A percentile compares a stretch with the other conserved stretches of the same genome.
phyloP scores from a whole-genome alignment of 495 filamentous ascomycete species.

The Parmelia sp. region DNA sequence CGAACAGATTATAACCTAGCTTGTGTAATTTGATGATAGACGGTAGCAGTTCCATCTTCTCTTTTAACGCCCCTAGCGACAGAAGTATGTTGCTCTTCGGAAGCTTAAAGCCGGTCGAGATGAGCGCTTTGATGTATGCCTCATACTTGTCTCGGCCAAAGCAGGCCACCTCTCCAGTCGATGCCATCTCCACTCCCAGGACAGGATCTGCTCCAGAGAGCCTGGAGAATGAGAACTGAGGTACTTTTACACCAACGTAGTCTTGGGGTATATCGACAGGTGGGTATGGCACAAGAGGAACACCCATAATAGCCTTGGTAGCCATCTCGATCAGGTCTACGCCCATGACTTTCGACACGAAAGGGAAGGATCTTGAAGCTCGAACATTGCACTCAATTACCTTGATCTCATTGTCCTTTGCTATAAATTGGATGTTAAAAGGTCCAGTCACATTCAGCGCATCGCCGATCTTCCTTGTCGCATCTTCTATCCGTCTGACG shows the following conservation, averaged over 20 bases:
- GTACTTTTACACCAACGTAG: conserved; percentile 95
- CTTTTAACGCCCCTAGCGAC: conserved; percentile 94
- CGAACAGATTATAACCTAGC: conserved; percentile 89
- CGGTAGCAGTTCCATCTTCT: conserved; percentile 94
- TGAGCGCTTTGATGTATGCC: conserved; percentile 89
- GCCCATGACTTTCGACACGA: conserved; percentile 98
- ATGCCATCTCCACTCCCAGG: conserved; percentile 97
- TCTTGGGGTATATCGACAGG: conserved; percentile 63
- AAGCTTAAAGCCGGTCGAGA: conserved; percentile 94
- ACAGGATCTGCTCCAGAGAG: conserved; percentile 95
- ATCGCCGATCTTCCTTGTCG: conserved; percentile 88
- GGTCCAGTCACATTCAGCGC: conserved; percentile 95
- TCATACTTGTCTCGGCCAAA: conserved; percentile 96
- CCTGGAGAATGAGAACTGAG: conserved; percentile 97
- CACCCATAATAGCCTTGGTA: conserved; percentile 89
- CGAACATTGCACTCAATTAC: conserved; percentile 99
- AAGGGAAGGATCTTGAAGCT: conserved; percentile 93
- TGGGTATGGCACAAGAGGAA: conserved; percentile 78
- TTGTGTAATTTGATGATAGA: conserved; percentile 82
- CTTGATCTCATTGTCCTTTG: conserved; percentile 99
- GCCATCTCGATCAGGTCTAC: conserved; percentile 98
- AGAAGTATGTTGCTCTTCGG: conserved; percentile 91
- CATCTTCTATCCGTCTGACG: conserved; percentile 84
- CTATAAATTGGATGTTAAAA: conserved; percentile 99
- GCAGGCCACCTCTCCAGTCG: conserved; percentile 94